Evolutionary conservation across 202 grass and related monocot species (phyloP).

Genomic region (Panicum hallii): DNA sequence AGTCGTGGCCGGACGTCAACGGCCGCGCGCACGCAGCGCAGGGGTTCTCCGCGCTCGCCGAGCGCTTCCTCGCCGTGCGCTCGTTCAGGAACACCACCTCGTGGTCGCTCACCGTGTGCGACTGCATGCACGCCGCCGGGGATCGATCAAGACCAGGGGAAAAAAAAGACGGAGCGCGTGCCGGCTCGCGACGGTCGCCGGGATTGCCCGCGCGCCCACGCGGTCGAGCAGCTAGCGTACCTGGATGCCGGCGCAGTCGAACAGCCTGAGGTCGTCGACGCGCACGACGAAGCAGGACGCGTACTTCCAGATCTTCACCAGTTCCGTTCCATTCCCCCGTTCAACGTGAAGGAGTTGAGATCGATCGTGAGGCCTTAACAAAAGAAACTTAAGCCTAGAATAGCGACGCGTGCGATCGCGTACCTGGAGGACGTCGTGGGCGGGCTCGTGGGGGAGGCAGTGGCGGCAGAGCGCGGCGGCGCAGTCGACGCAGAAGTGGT

Average conservation of each 20-base stretch:
- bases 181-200: not conserved
- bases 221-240: not conserved
- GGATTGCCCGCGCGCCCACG: not conserved
- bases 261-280: constrained; percentile 54
- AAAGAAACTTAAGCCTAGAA: not conserved
- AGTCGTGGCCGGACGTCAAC: constrained; percentile 38
- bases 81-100: constrained; percentile 68
- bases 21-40: constrained; percentile 49
- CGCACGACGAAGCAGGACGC: constrained; percentile 61
- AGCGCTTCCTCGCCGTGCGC: constrained; percentile 55
- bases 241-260: constrained; percentile 57
- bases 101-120: constrained; percentile 58
- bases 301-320: constrained; percentile 58
- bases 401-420: not conserved
- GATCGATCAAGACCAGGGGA: not conserved
- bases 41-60: constrained; percentile 41
- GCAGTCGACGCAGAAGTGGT: constrained; percentile 66
- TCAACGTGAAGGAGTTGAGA: not conserved
- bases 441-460: constrained; percentile 52
- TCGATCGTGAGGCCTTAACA: not conserved
- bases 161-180: too few species aligned
- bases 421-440: constrained; percentile 55
- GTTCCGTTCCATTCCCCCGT: too few species aligned
- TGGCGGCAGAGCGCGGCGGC: constrained; percentile 57
- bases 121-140: constrained; percentile 5